A percentile compares a stretch with the other conserved stretches of the same genome.
These are phyloP conservation scores for Ochetophila trinervis DNA, from an alignment of 306 rosid genomes.

Conservation along the genomic window DNA sequence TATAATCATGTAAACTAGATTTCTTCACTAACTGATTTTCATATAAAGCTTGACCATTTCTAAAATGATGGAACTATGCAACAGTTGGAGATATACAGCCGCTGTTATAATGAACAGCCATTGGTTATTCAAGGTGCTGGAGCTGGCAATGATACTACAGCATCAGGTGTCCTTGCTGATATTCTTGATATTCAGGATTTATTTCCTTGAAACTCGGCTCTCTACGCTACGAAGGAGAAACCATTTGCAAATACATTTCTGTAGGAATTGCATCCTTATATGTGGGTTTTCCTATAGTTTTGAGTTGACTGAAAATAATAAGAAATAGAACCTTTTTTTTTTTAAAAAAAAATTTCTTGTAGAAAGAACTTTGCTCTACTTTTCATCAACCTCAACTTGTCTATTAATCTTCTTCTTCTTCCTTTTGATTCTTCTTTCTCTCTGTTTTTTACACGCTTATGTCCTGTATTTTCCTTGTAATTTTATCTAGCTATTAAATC, in stretches of 20 bases:
- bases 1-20: not conserved
- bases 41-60: slow-evolving; percentile 14
- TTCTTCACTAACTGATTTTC: not conserved
- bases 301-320: too few relatives aligned
- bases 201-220: slow-evolving; percentile 39
- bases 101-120: slow-evolving; percentile 73
- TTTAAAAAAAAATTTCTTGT: too few relatives aligned
- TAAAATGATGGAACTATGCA: slow-evolving; percentile 13
- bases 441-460: too few relatives aligned
- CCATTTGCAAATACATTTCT: not conserved
- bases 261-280: not conserved
- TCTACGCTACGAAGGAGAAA: slow-evolving; percentile 6
- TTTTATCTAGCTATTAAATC: too few relatives aligned
- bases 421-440: too few relatives aligned
- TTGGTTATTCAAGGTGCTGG: slow-evolving; percentile 98
- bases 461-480: too few relatives aligned
- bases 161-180: slow-evolving; percentile 96
- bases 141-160: slow-evolving; percentile 95
- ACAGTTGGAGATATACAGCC: slow-evolving; percentile 80
- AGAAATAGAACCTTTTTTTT: too few relatives aligned
- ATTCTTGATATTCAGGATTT: slow-evolving; percentile 76
- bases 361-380: too few relatives aligned
- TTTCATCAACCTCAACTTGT: too few relatives aligned
- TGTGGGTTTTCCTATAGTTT: not conserved
- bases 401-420: too few relatives aligned